Conservation (phyloP, 139 green algal species). For the Picochlorum sp. region DNA sequence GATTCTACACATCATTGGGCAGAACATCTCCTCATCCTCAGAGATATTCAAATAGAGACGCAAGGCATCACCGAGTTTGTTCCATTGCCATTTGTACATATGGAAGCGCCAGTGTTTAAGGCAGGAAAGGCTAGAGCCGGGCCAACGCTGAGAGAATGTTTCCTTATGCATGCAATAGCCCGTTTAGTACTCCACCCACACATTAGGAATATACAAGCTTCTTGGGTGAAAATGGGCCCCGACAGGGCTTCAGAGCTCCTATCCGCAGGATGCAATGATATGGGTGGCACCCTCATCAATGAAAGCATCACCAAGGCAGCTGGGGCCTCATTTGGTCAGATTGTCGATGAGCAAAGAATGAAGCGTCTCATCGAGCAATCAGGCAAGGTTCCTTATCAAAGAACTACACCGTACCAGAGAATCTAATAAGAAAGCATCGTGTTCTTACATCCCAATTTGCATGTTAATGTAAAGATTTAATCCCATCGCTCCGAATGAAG, state of each 20-base stretch:
- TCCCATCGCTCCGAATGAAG: neutral
- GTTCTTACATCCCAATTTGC: too few species aligned
- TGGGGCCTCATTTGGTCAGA: constrained; percentile 66
- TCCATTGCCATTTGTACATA: constrained; percentile 90
- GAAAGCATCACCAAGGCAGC: constrained; percentile 83
- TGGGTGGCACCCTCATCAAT: constrained; percentile 87
- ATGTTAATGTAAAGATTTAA: neutral
- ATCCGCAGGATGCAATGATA: constrained; percentile 77
- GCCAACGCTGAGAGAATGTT: constrained; percentile 69
- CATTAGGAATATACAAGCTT: constrained; percentile 65
- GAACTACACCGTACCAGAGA: constrained; percentile 68
- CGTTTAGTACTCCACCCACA: constrained; percentile 53
- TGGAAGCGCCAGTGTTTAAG: constrained; percentile 75
- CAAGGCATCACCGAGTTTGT: constrained; percentile 81
- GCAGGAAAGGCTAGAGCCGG: constrained; percentile 45
- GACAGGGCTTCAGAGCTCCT: constrained; percentile 54
- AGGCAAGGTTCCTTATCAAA: constrained; percentile 44
- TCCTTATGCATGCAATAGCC: constrained; percentile 73
- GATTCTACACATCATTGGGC: constrained; percentile 57
- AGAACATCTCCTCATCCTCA: constrained; percentile 56
- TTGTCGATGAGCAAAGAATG: constrained; percentile 62
- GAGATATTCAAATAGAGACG: constrained; percentile 39
- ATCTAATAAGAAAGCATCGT: neutral
- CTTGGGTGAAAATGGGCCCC: constrained; percentile 87
- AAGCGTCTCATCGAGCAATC: constrained; percentile 53